Percentiles rank a stretch among this genome's conserved stretches.
These are phyloP conservation scores for Tolypocladium cylindrosporum DNA, from an alignment of 2,329 filamentous ascomycete genomes.

Conservation along the genomic window DNA sequence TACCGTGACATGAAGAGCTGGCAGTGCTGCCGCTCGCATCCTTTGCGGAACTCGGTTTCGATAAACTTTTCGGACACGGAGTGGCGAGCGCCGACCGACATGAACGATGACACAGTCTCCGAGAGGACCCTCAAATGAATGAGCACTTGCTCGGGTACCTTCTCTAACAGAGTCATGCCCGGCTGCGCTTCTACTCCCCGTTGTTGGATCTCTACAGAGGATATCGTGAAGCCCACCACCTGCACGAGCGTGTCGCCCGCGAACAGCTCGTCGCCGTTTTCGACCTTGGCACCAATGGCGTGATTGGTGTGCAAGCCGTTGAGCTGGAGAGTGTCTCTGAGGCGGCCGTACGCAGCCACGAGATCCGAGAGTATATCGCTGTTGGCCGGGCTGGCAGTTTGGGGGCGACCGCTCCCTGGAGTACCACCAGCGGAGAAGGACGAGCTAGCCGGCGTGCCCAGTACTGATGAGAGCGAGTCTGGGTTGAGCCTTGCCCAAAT, in stretches of 20 bases:
- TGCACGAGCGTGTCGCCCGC: conserved; percentile 51
- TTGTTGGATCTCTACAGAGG: conserved; percentile 83
- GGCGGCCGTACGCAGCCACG: conserved; percentile 48
- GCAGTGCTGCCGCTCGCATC: conserved; percentile 62
- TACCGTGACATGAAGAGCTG: conserved; percentile 62
- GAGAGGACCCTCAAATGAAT: conserved; percentile 82
- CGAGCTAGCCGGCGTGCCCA: conserved; percentile 31
- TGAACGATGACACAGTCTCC: conserved; percentile 80
- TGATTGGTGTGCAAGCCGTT: conserved; percentile 39
- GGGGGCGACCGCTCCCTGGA: conserved; percentile 12
- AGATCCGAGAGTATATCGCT: conserved; percentile 38
- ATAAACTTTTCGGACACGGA: conserved; percentile 50
- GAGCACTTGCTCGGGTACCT: conserved; percentile 72
- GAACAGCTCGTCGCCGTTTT: conserved; percentile 33
- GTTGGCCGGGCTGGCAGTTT: background rate
- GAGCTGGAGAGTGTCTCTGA: conserved; percentile 46
- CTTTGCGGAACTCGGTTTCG: conserved; percentile 54
- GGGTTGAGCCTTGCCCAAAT: conserved; percentile 31
- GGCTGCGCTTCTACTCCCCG: conserved; percentile 68
- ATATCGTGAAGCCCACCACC: conserved; percentile 74
- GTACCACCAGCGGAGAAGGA: conserved; percentile 21
- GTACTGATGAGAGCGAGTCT: conserved; percentile 17
- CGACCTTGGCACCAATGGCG: conserved; percentile 16
- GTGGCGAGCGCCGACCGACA: conserved; percentile 63
- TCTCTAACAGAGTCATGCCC: conserved; percentile 68